phyloP scores from a whole-genome alignment of 169 alveolate genomes.

The Plasmodium cynomolgi region DNA sequence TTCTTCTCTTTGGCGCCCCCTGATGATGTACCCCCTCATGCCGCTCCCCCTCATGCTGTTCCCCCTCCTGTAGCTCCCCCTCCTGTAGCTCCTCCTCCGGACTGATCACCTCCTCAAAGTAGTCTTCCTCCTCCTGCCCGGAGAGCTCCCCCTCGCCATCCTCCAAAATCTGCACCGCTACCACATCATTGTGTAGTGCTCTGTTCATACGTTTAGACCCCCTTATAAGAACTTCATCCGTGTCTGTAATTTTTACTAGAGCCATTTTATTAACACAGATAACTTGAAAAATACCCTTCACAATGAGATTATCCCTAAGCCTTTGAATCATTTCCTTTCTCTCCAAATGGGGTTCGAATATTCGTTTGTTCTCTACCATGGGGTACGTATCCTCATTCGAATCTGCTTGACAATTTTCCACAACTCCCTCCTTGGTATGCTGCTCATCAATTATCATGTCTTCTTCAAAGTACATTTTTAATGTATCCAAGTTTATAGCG shows the following conservation, averaged over 20 bases:
- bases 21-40: slow-evolving; percentile 29
- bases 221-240: slow-evolving; percentile 87
- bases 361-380: slow-evolving; percentile 72
- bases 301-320: slow-evolving; percentile 88
- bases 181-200: slow-evolving; percentile 97
- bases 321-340: slow-evolving; percentile 83
- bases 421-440: background rate
- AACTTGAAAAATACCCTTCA: slow-evolving; percentile 91
- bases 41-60: slow-evolving; percentile 59
- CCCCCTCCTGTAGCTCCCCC: slow-evolving; percentile 61
- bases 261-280: slow-evolving; percentile 85
- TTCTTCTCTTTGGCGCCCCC: slow-evolving; percentile 16
- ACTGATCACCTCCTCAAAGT: slow-evolving; percentile 71
- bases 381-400: slow-evolving; percentile 37
- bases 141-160: slow-evolving; percentile 80
- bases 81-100: slow-evolving; percentile 64
- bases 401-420: background rate
- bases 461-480: slow-evolving; percentile 73
- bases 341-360: slow-evolving; percentile 82
- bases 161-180: slow-evolving; percentile 93
- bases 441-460: slow-evolving; percentile 32
- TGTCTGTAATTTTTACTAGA: slow-evolving; percentile 80
- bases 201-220: slow-evolving; percentile 94
- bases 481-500: slow-evolving; percentile 16
- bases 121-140: slow-evolving; percentile 73